Evolutionary conservation across 306 rosid genomes (phyloP).

Genomic region (Prinsepia uniflora): DNA sequence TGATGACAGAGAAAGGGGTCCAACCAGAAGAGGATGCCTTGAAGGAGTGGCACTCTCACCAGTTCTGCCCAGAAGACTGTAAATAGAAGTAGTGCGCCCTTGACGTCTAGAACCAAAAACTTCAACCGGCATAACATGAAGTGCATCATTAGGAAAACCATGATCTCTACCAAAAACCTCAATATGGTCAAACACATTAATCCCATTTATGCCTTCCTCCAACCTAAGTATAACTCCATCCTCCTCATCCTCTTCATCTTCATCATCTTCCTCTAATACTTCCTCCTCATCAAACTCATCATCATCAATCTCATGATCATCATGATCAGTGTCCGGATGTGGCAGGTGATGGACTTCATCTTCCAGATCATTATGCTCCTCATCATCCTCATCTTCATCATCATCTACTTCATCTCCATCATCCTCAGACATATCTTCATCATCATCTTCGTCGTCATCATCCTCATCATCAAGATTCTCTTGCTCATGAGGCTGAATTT

Average conservation of each 20-base stretch:
- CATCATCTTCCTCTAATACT: constrained; percentile 90
- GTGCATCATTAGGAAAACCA: constrained; percentile 77
- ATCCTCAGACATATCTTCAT: constrained; percentile 97
- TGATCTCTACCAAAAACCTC: constrained; percentile 90
- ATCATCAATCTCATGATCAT: constrained; percentile 91
- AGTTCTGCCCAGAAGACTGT: constrained; percentile 85
- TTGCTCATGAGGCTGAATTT: constrained; percentile 71
- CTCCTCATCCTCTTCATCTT: constrained; percentile 94
- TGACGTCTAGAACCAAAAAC: constrained; percentile 95
- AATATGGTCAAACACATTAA: constrained; percentile 89
- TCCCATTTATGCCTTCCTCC: constrained; percentile 98
- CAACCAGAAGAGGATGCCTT: constrained; percentile 87
- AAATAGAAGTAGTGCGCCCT: constrained; percentile 91
- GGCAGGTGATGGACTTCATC: constrained; percentile 88
- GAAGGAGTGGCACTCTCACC: constrained; percentile 78
- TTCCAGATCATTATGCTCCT: constrained; percentile 87
- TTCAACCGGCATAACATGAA: constrained; percentile 95
- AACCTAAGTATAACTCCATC: constrained; percentile 88
- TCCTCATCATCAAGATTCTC: constrained; percentile 82
- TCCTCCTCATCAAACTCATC: constrained; percentile 95
- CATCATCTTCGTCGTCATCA: constrained; percentile 75
- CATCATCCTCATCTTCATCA: constrained; percentile 80
- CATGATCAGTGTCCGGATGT: constrained; percentile 89
- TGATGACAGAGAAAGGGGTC: constrained; percentile 57
- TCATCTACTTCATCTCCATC: constrained; percentile 89